phyloP scores from a whole-genome alignment of 2,329 filamentous ascomycete species.

The Aciculosporium take region DNA sequence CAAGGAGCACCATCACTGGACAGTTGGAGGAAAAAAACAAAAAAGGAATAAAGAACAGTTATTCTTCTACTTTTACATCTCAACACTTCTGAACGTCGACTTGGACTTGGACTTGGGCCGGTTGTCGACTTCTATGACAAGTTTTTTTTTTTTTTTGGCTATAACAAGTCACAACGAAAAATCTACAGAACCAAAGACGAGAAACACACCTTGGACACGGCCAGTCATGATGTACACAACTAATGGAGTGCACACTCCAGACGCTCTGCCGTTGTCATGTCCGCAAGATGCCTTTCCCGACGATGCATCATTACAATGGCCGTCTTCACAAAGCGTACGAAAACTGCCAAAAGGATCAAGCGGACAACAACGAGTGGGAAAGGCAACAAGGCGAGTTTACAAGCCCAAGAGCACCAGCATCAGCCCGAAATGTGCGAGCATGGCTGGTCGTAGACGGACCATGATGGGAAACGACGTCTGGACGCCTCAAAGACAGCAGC shows the following conservation, averaged over 20 bases:
- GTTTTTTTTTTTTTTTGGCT: neutral
- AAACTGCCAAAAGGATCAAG: conserved; percentile 35
- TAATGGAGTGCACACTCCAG: conserved; percentile 14
- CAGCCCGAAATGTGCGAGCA: conserved; percentile 44
- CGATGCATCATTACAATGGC: conserved; percentile 37
- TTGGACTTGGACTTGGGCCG: too few relatives aligned
- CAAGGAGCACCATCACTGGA: neutral
- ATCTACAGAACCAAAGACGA: neutral
- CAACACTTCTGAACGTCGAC: too few relatives aligned
- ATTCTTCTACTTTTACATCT: neutral
- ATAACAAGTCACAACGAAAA: neutral
- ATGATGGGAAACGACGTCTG: conserved; percentile 34
- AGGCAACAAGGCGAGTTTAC: conserved; percentile 40
- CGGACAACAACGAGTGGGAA: conserved; percentile 32
- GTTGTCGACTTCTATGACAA: too few relatives aligned
- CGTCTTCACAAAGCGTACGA: conserved; percentile 30
- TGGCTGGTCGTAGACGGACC: conserved; percentile 39
- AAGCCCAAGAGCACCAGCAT: conserved; percentile 56
- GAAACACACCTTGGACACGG: neutral
- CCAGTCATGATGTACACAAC: conserved; percentile 18
- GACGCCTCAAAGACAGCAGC: conserved; percentile 31
- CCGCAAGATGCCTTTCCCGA: conserved; percentile 31
- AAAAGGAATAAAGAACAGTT: too few relatives aligned
- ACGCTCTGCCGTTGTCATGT: conserved; percentile 14
- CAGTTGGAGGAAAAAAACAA: too few relatives aligned